Percentiles rank a stretch among this genome's conserved stretches.
These are phyloP conservation scores for Diaporthe citriasiana DNA, from an alignment of 2,329 filamentous ascomycete species.

Conservation along the genomic window DNA sequence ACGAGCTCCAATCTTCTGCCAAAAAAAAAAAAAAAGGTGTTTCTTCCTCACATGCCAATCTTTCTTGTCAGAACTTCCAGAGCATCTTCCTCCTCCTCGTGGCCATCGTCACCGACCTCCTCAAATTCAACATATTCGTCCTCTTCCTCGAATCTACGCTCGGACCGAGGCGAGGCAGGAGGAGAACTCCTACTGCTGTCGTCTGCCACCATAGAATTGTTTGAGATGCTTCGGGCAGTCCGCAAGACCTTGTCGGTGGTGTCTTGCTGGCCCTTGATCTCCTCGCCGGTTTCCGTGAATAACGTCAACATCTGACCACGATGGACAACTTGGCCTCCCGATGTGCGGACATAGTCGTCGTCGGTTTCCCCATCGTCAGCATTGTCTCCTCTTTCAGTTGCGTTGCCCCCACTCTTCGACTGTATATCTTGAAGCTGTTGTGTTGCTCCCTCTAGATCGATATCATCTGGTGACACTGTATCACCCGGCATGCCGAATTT, in stretches of 20 bases:
- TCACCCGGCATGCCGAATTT: not conserved
- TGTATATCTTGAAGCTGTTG: slow-evolving; percentile 20
- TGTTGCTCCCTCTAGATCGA: not conserved
- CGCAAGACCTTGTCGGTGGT: not conserved
- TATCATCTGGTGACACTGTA: no score
- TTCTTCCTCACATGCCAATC: slow-evolving; percentile 26
- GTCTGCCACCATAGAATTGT: slow-evolving; percentile 59
- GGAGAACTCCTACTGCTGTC: slow-evolving; percentile 52
- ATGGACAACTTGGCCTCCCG: slow-evolving; percentile 50
- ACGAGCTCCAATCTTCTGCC: not conserved
- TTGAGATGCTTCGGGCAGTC: slow-evolving; percentile 56
- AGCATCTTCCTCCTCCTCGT: slow-evolving; percentile 63
- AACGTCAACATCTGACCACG: slow-evolving; percentile 51
- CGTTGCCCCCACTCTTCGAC: not conserved
- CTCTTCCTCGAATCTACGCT: slow-evolving; percentile 53
- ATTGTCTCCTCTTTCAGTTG: not conserved
- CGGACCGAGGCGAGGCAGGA: not conserved
- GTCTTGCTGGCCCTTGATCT: slow-evolving; percentile 32
- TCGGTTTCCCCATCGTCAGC: slow-evolving; percentile 39
- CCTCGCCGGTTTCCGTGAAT: slow-evolving; percentile 47
- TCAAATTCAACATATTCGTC: slow-evolving; percentile 66
- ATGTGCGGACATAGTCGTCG: slow-evolving; percentile 46
- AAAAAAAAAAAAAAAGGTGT: not conserved
- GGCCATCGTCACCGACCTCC: slow-evolving; percentile 67
- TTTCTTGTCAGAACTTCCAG: slow-evolving; percentile 31